Evolutionary conservation across 441 rosid species (phyloP).

Genomic region (Isatis lusitanica): DNA sequence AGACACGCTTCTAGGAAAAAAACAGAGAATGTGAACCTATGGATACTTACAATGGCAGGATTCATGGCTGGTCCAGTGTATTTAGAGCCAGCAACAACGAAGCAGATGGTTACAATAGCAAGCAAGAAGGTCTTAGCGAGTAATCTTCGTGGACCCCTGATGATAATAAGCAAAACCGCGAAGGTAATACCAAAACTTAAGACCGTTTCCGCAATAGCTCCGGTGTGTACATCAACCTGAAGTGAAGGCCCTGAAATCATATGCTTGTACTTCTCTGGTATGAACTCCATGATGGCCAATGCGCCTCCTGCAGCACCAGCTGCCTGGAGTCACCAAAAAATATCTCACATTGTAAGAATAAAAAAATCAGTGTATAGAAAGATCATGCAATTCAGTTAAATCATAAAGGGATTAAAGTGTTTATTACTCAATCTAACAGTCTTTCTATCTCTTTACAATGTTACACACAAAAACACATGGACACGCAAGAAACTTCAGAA

Average conservation of each 20-base stretch:
- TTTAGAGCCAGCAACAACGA: conserved; percentile 57
- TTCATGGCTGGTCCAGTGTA: conserved; percentile 95
- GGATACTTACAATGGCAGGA: conserved; percentile 78
- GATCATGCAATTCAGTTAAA: not conserved
- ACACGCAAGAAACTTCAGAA: conserved; percentile 14
- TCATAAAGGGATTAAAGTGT: not conserved
- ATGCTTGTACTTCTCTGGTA: conserved; percentile 68
- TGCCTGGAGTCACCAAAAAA: conserved; percentile 47
- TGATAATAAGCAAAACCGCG: conserved; percentile 61
- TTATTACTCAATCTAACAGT: not conserved
- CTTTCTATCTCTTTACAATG: not conserved
- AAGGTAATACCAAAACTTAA: conserved; percentile 75
- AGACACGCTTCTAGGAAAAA: not conserved
- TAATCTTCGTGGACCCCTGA: conserved; percentile 59
- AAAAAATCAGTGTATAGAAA: not conserved
- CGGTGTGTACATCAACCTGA: conserved; percentile 77
- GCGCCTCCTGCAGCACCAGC: conserved; percentile 87
- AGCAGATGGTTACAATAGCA: conserved; percentile 50
- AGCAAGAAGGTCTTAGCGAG: conserved; percentile 60
- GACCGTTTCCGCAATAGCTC: conserved; percentile 80
- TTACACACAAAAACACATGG: conserved; percentile 8
- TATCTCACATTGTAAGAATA: not conserved
- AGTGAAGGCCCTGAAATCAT: conserved; percentile 71
- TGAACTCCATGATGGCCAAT: conserved; percentile 66
- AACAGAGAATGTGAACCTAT: not conserved